phyloP scores from a whole-genome alignment of 306 rosid genomes.

The Parietaria judaica region DNA sequence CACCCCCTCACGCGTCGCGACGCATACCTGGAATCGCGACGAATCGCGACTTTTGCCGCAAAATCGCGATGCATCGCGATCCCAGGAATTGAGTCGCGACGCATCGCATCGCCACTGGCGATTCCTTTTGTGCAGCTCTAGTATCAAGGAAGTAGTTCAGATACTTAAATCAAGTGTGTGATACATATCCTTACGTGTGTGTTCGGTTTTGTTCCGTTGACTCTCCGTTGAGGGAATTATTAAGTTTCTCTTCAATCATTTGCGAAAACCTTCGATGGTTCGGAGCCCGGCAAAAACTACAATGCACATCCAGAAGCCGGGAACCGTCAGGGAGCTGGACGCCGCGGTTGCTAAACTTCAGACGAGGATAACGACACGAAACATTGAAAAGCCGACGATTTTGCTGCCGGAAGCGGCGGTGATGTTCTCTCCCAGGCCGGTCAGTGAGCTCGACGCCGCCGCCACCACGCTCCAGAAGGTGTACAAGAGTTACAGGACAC shows the following conservation, averaged over 20 bases:
- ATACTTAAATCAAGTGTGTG: no score
- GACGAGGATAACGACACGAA: not conserved
- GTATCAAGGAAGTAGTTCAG: no score
- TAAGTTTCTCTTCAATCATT: not conserved
- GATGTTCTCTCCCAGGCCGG: conserved; percentile 24
- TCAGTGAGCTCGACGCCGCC: conserved; percentile 35
- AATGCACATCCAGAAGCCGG: conserved; percentile 23
- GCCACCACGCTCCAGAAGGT: conserved; percentile 49
- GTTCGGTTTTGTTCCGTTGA: not conserved
- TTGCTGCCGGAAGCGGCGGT: conserved; percentile 23
- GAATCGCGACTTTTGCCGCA: no score
- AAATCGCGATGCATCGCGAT: no score
- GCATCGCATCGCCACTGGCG: no score
- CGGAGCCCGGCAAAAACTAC: conserved; percentile 4
- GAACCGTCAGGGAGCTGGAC: not conserved
- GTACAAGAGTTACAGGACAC: conserved; percentile 46
- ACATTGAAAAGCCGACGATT: conserved; percentile 17
- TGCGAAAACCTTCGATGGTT: conserved; percentile 3
- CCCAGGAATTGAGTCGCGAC: no score
- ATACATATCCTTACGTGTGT: not conserved
- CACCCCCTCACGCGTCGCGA: no score
- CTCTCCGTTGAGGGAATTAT: conserved; percentile 3
- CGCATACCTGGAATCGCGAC: no score
- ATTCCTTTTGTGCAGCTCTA: not conserved
- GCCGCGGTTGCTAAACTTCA: not conserved